Percentiles rank a stretch among this genome's conserved stretches.
Conservation (phyloP, 495 filamentous ascomycete genomes). For the Aspergillus ostianus region DNA sequence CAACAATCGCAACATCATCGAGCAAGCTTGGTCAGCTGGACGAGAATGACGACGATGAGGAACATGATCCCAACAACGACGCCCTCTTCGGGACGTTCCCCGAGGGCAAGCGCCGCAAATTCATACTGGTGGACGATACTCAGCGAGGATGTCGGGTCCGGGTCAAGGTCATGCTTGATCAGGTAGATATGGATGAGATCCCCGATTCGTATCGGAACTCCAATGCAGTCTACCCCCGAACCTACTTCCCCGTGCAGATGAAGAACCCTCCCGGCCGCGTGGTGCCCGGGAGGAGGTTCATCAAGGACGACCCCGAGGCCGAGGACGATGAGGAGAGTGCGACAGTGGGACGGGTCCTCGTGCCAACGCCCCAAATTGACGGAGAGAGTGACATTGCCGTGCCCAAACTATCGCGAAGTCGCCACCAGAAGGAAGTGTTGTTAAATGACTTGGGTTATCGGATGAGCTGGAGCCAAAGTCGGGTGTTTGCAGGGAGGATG, state of each 20-base stretch:
- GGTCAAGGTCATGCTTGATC: constrained; percentile 83
- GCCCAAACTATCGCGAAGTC: constrained; percentile 63
- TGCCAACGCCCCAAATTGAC: constrained; percentile 73
- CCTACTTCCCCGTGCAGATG: constrained; percentile 87
- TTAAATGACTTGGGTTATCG: constrained; percentile 92
- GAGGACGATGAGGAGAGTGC: constrained; percentile 55
- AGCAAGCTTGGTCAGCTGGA: constrained; percentile 31
- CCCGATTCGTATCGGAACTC: constrained; percentile 87
- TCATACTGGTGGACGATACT: constrained; percentile 89
- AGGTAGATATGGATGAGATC: constrained; percentile 87
- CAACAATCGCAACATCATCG: constrained; percentile 39
- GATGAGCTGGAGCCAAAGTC: constrained; percentile 92
- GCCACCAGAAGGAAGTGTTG: constrained; percentile 73
- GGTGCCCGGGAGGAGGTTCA: constrained; percentile 62
- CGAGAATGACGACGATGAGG: constrained; percentile 40
- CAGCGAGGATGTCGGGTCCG: constrained; percentile 75
- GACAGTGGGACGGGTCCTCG: constrained; percentile 53
- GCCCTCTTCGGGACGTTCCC: constrained; percentile 84
- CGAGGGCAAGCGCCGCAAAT: constrained; percentile 86
- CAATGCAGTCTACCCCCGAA: constrained; percentile 85
- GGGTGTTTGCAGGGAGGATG: constrained; percentile 78
- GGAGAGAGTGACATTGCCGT: constrained; percentile 70
- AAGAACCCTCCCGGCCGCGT: constrained; percentile 67
- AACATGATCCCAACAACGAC: constrained; percentile 48
- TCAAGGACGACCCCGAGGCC: constrained; percentile 54